phyloP scores from a whole-genome alignment of 2,329 filamentous ascomycete genomes.

The Apiospora marii region DNA sequence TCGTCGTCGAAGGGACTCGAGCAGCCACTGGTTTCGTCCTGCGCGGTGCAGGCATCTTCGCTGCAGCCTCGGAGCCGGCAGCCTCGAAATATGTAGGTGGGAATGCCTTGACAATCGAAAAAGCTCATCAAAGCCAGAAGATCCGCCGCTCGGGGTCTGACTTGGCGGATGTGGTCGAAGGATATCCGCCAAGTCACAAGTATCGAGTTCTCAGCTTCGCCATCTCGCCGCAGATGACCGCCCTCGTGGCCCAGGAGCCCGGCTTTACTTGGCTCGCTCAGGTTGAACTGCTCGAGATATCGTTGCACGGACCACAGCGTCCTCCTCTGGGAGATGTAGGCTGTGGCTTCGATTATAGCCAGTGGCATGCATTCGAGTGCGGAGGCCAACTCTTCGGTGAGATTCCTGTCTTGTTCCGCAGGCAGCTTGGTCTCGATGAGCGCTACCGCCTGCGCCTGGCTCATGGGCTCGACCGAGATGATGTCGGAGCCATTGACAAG shows the following conservation, averaged over 20 bases:
- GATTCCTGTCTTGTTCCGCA: slow-evolving; percentile 24
- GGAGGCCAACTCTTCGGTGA: slow-evolving; percentile 34
- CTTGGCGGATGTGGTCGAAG: slow-evolving; percentile 42
- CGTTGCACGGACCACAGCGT: slow-evolving; percentile 41
- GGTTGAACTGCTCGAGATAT: slow-evolving; percentile 49
- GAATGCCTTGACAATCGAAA: slow-evolving; percentile 48
- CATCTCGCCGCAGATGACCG: slow-evolving; percentile 44
- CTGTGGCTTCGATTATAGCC: slow-evolving; percentile 45
- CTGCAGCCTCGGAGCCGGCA: slow-evolving; percentile 8
- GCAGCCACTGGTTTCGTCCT: background rate
- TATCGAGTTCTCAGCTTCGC: slow-evolving; percentile 44
- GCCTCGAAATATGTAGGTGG: background rate
- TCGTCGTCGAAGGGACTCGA: slow-evolving; percentile 39
- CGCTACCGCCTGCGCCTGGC: slow-evolving; percentile 33
- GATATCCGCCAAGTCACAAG: slow-evolving; percentile 44
- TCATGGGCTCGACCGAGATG: slow-evolving; percentile 41
- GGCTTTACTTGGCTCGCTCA: slow-evolving; percentile 40
- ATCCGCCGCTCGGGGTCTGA: slow-evolving; percentile 45
- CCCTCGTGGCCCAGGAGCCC: slow-evolving; percentile 42
- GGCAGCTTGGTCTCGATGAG: slow-evolving; percentile 41
- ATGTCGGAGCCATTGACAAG: slow-evolving; percentile 34
- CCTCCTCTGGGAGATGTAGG: slow-evolving; percentile 41
- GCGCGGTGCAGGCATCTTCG: slow-evolving; percentile 22
- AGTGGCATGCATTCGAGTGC: slow-evolving; percentile 28
- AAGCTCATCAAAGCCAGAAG: slow-evolving; percentile 56